Percentiles rank a stretch among this genome's conserved stretches.
Conservation (phyloP, 108 stramenopile species). For the Craspedostauros australis region DNA sequence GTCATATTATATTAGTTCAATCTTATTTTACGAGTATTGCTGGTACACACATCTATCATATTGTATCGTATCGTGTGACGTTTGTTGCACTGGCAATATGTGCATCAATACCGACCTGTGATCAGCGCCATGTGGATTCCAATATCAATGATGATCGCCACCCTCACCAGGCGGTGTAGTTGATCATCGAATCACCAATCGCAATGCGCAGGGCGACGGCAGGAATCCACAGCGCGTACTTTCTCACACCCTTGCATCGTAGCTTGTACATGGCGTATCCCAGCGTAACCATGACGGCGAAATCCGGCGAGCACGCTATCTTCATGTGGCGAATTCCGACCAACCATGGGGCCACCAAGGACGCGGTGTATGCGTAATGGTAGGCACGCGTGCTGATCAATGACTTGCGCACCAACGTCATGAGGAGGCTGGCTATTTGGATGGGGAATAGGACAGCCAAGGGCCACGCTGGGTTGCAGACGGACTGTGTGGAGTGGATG, state of each 20-base stretch:
- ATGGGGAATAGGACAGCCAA: constrained; percentile 49
- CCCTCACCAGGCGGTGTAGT: constrained; percentile 24
- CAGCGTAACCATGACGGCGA: constrained; percentile 17
- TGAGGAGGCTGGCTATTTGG: constrained; percentile 54
- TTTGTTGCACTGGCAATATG: too few species aligned
- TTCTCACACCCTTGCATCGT: constrained; percentile 37
- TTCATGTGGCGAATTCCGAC: constrained; percentile 24
- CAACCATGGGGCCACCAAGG: constrained; percentile 47
- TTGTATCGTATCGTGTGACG: too few species aligned
- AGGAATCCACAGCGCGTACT: constrained; percentile 47
- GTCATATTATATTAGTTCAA: too few species aligned
- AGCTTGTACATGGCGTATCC: constrained; percentile 34
- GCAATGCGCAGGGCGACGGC: constrained; percentile 26
- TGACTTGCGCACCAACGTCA: constrained; percentile 69
- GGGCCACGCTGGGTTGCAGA: constrained; percentile 44
- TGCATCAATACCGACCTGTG: not conserved
- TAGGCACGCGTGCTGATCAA: constrained; percentile 42
- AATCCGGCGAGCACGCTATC: constrained; percentile 7
- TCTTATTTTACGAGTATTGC: too few species aligned
- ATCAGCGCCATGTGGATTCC: not conserved
- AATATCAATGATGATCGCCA: not conserved
- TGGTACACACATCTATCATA: too few species aligned
- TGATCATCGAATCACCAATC: constrained; percentile 30
- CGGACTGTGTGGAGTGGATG: too few species aligned
- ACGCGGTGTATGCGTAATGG: constrained; percentile 41